Conservation (phyloP, 179 eudicot species). For the Silene noctiflora region DNA sequence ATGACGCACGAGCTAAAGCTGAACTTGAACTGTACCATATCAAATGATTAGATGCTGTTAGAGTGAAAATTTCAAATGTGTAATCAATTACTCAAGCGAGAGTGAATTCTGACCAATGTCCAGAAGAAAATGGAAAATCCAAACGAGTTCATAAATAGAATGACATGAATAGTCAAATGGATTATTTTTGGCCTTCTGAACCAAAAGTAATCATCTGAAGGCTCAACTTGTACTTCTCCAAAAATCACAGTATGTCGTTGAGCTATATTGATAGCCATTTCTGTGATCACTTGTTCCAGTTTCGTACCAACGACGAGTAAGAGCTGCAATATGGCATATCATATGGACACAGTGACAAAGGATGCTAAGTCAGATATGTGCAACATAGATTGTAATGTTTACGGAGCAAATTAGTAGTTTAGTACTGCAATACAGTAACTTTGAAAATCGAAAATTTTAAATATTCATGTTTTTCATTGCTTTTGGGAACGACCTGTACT, state of each 20-base stretch:
- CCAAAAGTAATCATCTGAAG: conserved; percentile 61
- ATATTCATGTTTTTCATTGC: no score
- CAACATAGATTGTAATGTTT: no score
- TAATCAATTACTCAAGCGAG: neutral
- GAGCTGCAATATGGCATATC: conserved; percentile 32
- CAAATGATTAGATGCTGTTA: neutral
- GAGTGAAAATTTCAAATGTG: neutral
- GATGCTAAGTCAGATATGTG: no score
- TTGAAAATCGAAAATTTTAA: no score
- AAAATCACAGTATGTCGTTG: conserved; percentile 41
- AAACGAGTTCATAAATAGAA: conserved; percentile 39
- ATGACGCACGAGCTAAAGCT: conserved; percentile 25
- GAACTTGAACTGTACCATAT: conserved; percentile 21
- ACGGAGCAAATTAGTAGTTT: no score
- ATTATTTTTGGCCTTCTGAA: conserved; percentile 46
- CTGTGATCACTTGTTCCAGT: conserved; percentile 52
- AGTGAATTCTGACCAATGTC: conserved; percentile 9
- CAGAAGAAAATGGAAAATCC: conserved; percentile 28
- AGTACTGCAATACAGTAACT: no score
- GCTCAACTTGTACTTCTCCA: conserved; percentile 51
- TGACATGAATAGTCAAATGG: conserved; percentile 51
- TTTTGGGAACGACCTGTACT: no score
- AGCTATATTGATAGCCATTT: conserved; percentile 51
- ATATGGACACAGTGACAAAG: no score
- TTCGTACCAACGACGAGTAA: conserved; percentile 56